Conservation (phyloP, 1,139 yeast species). For the Sugiyamaella novakii region DNA sequence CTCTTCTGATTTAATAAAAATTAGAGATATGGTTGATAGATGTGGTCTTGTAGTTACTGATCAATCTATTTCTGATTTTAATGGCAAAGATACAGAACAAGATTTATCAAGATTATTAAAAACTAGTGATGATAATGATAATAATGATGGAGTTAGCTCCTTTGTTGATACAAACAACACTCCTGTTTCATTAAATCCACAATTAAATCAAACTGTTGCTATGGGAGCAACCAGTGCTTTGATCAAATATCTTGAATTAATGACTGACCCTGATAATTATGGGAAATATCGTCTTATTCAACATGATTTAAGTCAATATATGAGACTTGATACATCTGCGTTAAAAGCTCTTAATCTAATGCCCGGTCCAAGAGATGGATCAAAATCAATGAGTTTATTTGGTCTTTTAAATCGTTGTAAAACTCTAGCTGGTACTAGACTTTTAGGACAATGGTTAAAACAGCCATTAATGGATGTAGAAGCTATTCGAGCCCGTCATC, state of each 20-base stretch:
- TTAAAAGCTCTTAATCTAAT: slow-evolving; percentile 83
- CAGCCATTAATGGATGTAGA: slow-evolving; percentile 77
- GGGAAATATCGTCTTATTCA: slow-evolving; percentile 58
- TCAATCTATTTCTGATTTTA: slow-evolving; percentile 58
- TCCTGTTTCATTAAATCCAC: slow-evolving; percentile 57
- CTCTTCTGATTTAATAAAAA: slow-evolving; percentile 48
- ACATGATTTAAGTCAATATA: slow-evolving; percentile 72
- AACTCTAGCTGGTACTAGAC: slow-evolving; percentile 80
- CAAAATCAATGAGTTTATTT: slow-evolving; percentile 65
- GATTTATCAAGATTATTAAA: slow-evolving; percentile 69
- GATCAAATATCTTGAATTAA: slow-evolving; percentile 62
- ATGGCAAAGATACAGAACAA: slow-evolving; percentile 64
- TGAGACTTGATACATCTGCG: slow-evolving; percentile 91
- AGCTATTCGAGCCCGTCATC: slow-evolving; percentile 68
- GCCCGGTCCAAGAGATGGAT: slow-evolving; percentile 57
- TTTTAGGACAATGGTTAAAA: slow-evolving; percentile 90
- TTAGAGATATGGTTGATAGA: slow-evolving; percentile 59
- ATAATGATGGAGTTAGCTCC: slow-evolving; percentile 41
- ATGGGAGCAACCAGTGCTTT: slow-evolving; percentile 63
- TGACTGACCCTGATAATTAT: slow-evolving; percentile 53
- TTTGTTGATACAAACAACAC: slow-evolving; percentile 20
- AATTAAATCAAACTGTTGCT: slow-evolving; percentile 51
- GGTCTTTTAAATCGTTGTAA: slow-evolving; percentile 87
- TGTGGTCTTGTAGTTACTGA: slow-evolving; percentile 74
- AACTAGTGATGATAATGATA: slow-evolving; percentile 36